These are phyloP conservation scores for Massarina eburnea DNA, from an alignment of 2,329 filamentous ascomycete genomes.

Conservation along the genomic window DNA sequence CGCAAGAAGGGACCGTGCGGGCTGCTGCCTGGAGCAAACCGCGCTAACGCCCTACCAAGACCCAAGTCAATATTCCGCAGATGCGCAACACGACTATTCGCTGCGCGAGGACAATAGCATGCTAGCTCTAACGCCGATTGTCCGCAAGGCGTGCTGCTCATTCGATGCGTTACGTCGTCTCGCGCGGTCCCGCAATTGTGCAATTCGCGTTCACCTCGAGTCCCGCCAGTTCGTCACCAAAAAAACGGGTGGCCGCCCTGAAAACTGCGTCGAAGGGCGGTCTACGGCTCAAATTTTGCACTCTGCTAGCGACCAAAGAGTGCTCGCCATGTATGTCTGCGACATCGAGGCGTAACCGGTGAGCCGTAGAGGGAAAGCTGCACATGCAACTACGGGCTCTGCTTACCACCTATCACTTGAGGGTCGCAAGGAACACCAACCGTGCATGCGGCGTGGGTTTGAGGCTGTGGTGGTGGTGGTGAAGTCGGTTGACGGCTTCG, in stretches of 20 bases:
- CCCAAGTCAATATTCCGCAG: slow-evolving; percentile 20
- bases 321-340: slow-evolving; percentile 11
- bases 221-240: slow-evolving; percentile 16
- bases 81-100: slow-evolving; percentile 29
- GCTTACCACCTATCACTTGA: not conserved
- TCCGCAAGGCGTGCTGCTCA: slow-evolving; percentile 11
- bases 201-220: not conserved
- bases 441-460: slow-evolving; percentile 2
- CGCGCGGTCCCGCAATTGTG: slow-evolving; percentile 2
- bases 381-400: slow-evolving; percentile 1
- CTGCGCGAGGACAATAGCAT: slow-evolving; percentile 17
- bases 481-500: not conserved
- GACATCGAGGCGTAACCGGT: slow-evolving; percentile 15
- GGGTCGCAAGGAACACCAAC: not conserved
- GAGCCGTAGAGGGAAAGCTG: slow-evolving; percentile 10
- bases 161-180: slow-evolving; percentile 11
- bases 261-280: slow-evolving; percentile 18
- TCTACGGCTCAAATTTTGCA: slow-evolving; percentile 7
- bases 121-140: slow-evolving; percentile 17
- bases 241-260: slow-evolving; percentile 4
- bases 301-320: slow-evolving; percentile 5
- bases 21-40: slow-evolving; percentile 23
- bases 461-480: slow-evolving; percentile 10
- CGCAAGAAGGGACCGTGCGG: slow-evolving; percentile 10
- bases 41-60: slow-evolving; percentile 17